phyloP scores from a whole-genome alignment of 176 grass and related monocot species.

The Musa acuminata region DNA sequence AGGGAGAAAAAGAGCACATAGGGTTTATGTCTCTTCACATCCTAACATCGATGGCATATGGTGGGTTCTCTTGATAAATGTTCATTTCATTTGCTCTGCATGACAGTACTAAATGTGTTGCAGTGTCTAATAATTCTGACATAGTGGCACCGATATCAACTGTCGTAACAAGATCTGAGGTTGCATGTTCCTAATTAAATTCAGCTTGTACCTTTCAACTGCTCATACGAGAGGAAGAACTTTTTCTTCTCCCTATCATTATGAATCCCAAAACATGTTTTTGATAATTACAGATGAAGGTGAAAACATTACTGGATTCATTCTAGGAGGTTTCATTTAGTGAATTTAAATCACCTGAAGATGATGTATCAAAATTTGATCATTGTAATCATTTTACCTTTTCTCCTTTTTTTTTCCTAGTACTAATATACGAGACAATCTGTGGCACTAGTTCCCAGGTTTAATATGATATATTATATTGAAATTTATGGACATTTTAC shows the following conservation, averaged over 20 bases:
- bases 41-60: not conserved
- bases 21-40: not conserved
- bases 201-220: no score
- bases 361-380: not conserved
- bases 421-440: not conserved
- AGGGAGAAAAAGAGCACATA: not conserved
- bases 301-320: not conserved
- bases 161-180: no score
- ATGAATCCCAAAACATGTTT: no score
- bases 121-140: no score
- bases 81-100: not conserved
- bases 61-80: not conserved
- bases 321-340: not conserved
- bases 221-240: no score
- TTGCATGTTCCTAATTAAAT: no score
- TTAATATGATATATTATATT: not conserved
- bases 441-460: not conserved
- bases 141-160: no score
- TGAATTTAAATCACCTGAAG: not conserved
- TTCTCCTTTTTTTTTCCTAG: not conserved
- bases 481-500: no score
- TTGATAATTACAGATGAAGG: no score
- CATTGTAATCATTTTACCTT: not conserved
- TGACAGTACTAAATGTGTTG: no score
- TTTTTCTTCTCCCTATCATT: no score